phyloP scores from a whole-genome alignment of 2,329 filamentous ascomycete species.

The Talaromyces sp. region DNA sequence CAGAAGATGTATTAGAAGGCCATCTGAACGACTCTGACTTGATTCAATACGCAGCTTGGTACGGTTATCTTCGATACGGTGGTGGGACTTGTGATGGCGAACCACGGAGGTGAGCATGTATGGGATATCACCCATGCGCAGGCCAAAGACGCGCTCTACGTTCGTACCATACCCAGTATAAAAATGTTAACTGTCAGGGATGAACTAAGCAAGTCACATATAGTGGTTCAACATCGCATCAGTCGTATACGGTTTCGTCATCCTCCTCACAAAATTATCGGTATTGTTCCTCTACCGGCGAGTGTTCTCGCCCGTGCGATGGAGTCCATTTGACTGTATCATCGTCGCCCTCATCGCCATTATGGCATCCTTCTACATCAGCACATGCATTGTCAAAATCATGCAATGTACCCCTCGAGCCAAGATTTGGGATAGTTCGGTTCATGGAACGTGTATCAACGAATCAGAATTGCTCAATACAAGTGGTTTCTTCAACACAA shows the following conservation, averaged over 20 bases:
- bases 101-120: conserved; percentile 18
- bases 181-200: not conserved
- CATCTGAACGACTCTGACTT: not conserved
- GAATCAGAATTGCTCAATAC: conserved; percentile 17
- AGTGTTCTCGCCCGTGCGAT: conserved; percentile 22
- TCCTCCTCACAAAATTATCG: conserved; percentile 25
- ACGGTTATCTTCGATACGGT: conserved; percentile 9
- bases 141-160: conserved; percentile 15
- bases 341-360: conserved; percentile 21
- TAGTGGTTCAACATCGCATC: conserved; percentile 20
- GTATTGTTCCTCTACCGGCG: conserved; percentile 24
- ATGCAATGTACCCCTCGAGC: conserved; percentile 21
- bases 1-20: not conserved
- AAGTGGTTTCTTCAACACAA: conserved; percentile 20
- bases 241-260: conserved; percentile 24
- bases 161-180: not conserved
- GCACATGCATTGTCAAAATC: conserved; percentile 20
- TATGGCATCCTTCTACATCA: conserved; percentile 21
- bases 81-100: conserved; percentile 11
- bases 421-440: conserved; percentile 19
- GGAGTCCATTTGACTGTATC: conserved; percentile 17
- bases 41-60: not conserved
- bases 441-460: conserved; percentile 21
- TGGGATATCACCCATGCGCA: conserved; percentile 16
- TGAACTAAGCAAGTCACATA: not conserved